A percentile compares a stretch with the other conserved stretches of the same genome.
phyloP scores from a whole-genome alignment of 345 rosid species.

The Citrus medica region DNA sequence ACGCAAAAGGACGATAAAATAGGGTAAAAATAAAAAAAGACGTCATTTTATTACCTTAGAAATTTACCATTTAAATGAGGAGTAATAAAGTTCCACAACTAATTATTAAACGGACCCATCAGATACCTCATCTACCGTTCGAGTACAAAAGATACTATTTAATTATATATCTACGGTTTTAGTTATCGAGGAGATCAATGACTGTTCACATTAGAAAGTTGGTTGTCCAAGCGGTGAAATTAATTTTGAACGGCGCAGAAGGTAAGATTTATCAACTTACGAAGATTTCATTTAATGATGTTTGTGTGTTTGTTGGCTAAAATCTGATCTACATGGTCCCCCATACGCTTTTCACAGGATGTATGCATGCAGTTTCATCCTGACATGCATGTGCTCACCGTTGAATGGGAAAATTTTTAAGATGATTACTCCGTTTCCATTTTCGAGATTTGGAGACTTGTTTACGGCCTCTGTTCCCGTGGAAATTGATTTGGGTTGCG shows the following conservation, averaged over 20 bases:
- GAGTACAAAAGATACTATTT: too few relatives aligned
- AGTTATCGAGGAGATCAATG: neutral
- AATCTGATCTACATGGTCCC: slow-evolving; percentile 2
- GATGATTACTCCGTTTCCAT: neutral
- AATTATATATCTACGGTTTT: neutral
- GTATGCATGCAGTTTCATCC: neutral
- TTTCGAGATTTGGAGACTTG: neutral
- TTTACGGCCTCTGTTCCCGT: neutral
- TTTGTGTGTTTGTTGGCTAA: neutral
- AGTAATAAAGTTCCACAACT: too few relatives aligned
- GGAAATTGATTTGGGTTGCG: neutral
- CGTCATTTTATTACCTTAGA: too few relatives aligned
- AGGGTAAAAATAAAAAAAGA: too few relatives aligned
- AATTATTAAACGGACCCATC: neutral
- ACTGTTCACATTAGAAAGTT: neutral
- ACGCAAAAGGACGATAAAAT: too few relatives aligned
- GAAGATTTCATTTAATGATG: neutral
- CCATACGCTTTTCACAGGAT: neutral
- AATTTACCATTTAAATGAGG: too few relatives aligned
- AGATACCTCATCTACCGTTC: neutral
- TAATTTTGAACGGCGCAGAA: neutral
- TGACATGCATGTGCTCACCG: neutral
- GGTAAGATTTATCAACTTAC: neutral
- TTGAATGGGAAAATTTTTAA: neutral
- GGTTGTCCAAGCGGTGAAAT: neutral